phyloP scores from a whole-genome alignment of 1,284 basidiomycete genomes.

The Chondrostereum purpureum region DNA sequence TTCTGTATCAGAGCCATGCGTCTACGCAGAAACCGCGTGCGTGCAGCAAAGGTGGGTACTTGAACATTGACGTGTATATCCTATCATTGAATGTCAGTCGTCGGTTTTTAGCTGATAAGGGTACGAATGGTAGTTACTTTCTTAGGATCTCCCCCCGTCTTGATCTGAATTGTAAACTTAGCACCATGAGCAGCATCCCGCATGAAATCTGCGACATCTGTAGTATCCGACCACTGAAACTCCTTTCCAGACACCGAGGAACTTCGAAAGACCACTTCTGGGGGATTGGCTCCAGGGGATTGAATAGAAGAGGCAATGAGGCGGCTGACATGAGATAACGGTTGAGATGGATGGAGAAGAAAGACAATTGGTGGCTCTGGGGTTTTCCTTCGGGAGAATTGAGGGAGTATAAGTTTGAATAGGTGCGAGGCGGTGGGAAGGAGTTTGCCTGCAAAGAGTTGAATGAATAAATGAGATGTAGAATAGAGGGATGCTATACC shows the following conservation, averaged over 20 bases:
- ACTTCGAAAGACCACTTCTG: conserved; percentile 31
- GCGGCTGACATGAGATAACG: conserved; percentile 50
- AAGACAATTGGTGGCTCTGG: conserved; percentile 18
- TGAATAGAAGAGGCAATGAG: conserved; percentile 29
- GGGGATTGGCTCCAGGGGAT: conserved; percentile 29
- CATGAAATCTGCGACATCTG: conserved; percentile 63
- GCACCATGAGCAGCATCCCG: conserved; percentile 51
- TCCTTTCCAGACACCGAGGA: conserved; percentile 29
- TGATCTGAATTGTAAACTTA: conserved; percentile 44
- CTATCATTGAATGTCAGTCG: no score
- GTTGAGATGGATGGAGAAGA: conserved; percentile 53
- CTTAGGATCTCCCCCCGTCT: no score
- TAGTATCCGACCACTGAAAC: conserved; percentile 58
- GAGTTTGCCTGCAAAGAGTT: neutral
- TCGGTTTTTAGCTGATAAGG: no score
- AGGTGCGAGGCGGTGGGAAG: neutral
- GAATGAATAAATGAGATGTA: neutral
- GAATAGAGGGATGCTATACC: neutral
- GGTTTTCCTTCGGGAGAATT: neutral
- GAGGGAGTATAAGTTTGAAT: neutral
- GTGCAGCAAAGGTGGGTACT: conserved; percentile 57
- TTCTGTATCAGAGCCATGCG: conserved; percentile 36
- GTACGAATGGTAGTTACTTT: no score
- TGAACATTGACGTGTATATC: no score
- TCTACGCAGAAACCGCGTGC: conserved; percentile 55